Evolutionary conservation across 192 early-diverging fungal species (phyloP).

Genomic region (Thoreauomyces humboldtii): DNA sequence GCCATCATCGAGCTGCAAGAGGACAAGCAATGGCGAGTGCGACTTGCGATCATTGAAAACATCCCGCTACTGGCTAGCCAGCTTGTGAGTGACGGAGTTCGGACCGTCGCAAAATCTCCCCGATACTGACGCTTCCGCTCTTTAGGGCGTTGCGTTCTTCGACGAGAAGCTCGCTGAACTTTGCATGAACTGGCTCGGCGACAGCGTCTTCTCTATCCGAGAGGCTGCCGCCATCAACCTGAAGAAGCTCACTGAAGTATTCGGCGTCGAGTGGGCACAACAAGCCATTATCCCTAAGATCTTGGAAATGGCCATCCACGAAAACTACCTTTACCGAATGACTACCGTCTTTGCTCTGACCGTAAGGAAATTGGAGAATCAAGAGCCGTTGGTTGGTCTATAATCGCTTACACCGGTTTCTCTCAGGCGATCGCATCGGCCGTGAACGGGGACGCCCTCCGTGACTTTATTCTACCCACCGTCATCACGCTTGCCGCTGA

Average conservation of each 20-base stretch:
- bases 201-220: constrained; percentile 94
- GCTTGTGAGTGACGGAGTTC: constrained; percentile 55
- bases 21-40: constrained; percentile 99
- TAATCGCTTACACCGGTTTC: not conserved
- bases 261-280: constrained; percentile 98
- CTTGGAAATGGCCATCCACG: constrained; percentile 80
- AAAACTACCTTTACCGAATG: constrained; percentile 97
- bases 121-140: not conserved
- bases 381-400: too few relatives aligned
- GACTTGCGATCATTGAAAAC: constrained; percentile 98
- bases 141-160: constrained; percentile 87
- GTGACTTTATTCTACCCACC: constrained; percentile 85
- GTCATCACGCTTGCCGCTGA: constrained; percentile 80
- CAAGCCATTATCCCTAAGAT: constrained; percentile 92
- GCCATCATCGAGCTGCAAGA: constrained; percentile 98
- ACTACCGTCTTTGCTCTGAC: constrained; percentile 96
- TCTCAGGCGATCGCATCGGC: constrained; percentile 82
- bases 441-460: constrained; percentile 82
- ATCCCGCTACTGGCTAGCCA: constrained; percentile 96
- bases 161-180: constrained; percentile 91
- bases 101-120: too few relatives aligned
- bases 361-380: constrained; percentile 48
- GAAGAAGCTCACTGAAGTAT: constrained; percentile 93
- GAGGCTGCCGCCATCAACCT: constrained; percentile 96
- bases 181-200: constrained; percentile 99